Evolutionary conservation across 2,329 filamentous ascomycete species (phyloP).

Genomic region (Exophiala calicioides): DNA sequence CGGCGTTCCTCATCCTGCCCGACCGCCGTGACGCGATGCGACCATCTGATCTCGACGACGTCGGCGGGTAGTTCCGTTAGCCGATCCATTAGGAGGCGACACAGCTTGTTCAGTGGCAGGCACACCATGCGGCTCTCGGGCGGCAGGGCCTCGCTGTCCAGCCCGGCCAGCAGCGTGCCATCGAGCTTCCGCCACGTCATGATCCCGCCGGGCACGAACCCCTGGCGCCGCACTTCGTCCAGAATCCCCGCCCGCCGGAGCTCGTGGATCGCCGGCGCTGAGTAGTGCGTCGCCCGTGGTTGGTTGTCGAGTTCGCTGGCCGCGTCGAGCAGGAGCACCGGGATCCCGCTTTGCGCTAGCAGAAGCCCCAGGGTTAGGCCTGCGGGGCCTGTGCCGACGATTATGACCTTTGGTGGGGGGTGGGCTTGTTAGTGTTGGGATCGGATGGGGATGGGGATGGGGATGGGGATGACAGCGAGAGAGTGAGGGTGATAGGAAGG

Average conservation of each 20-base stretch:
- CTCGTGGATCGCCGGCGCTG: slow-evolving; percentile 58
- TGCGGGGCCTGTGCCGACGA: too few species aligned
- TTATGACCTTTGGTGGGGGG: too few species aligned
- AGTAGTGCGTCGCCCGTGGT: slow-evolving; percentile 64
- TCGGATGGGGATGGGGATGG: too few species aligned
- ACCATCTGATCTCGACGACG: slow-evolving; percentile 46
- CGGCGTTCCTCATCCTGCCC: slow-evolving; percentile 8
- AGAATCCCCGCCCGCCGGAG: slow-evolving; percentile 61
- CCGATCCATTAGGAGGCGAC: slow-evolving; percentile 44
- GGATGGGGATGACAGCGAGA: too few species aligned
- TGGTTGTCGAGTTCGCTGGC: slow-evolving; percentile 57
- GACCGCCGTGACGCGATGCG: slow-evolving; percentile 38
- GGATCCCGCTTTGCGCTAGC: slow-evolving; percentile 35
- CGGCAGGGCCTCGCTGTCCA: slow-evolving; percentile 9
- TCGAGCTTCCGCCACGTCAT: slow-evolving; percentile 49
- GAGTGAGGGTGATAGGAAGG: too few species aligned
- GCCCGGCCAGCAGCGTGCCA: slow-evolving; percentile 35
- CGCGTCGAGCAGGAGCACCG: slow-evolving; percentile 51
- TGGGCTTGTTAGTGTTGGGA: too few species aligned
- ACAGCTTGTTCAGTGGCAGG: slow-evolving; percentile 46
- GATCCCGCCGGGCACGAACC: slow-evolving; percentile 41
- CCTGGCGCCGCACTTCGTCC: slow-evolving; percentile 48
- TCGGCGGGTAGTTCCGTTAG: slow-evolving; percentile 36
- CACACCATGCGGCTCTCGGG: slow-evolving; percentile 43
- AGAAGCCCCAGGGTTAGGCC: slow-evolving; percentile 34